Base-by-base conservation (phyloP, 768 basidiomycete genomes). In the Xerocomus potaroensis region DNA sequence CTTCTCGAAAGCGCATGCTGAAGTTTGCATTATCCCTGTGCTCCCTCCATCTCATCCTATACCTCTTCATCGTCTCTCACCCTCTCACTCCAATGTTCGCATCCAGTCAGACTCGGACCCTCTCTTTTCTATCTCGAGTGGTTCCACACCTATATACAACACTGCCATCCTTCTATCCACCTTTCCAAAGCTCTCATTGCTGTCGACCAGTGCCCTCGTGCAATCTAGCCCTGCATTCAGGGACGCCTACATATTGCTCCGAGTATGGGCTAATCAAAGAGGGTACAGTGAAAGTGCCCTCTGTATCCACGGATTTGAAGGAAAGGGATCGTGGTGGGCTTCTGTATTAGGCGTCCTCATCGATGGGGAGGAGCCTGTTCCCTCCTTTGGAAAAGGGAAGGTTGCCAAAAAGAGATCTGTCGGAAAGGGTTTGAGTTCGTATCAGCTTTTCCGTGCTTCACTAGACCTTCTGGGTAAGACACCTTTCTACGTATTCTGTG, bases 251-350 rank as follows among this genome's bases (percentile, higher is more conserved):
- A 74, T 85, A 0, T 72, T 97, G 1, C 77, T 97, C 14, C 79
- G 91, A 9, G 77, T 94, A 14, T 99, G 96, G 96, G 90, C 89
- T 1, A 81, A 83, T 41, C 87, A 93, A 56, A 75, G 93, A 33
- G 91, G 91, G 0, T 92, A 84, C 54, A 75, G 80, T 3, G 73
- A 76, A 50, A 80, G 84, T 10, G 63, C 67, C 33, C 59, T 79
- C 50, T 84, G 80, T 55, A 70, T 88, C 4, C 71, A 75, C 14
- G 89, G 89, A 14, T 93, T 84, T 59, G 86, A 81, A 57, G 75
- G 75, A 7, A 70, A 74, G 19, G 87, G 87, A 1, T 60, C 72
- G 4, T 85, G 75, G 77, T 92, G 90, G 90, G 67, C 69, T 36
- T 76, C 75, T 1, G 52, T 91, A 1, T 63, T 91, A 21, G 78